Evolutionary conservation across 306 rosid species (phyloP), one percentile per base, ranked within the genome.

Genomic region (Sphenostylis stenocarpa): DNA sequence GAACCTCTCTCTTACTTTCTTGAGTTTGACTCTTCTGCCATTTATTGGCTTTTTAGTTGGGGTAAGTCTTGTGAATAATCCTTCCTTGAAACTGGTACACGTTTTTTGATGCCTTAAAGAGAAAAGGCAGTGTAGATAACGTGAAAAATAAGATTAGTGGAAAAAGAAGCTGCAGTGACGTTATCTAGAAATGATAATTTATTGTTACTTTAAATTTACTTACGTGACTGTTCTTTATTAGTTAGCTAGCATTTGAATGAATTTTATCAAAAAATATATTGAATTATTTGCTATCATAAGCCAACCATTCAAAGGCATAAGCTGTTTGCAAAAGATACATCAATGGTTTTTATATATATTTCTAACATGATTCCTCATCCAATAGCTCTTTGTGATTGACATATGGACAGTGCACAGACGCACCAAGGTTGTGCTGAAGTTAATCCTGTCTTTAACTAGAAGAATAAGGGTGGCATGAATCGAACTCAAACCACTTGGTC

Each of bases 41-140:
- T 71, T 93, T 28, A 47, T 96, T 74, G 98, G 90, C 77, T 88
- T 96, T 87, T 88, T 93, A 69, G 80, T 87, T 67, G 98, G 97
- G 93, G 99, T 96, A 88, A 87, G 97, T 87, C 75, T 73, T 61
- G 24, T 48, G 44, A 61, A 21, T 68, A 60, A 36, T 78, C 55
- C 71, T 45, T 44, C 19, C 41, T 48, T 43, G 73, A 69, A 43
- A 52, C 65, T 34, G 51, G 75, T 5, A 21, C 33, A n/a, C 45
- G 24, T 53, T 53, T 19, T 7, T 14, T 52, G 41, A 31, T 62
- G 49, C 67, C 43, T 49, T 64, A 36, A 67, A 68, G 67, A 61
- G 44, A 49, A 43, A 20, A 38, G n/a, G 43, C 2, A 19, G 58
- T 49, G 53, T 16, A 13, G 62, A 76, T 76, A 51, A 80, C 33